Base-by-base conservation (phyloP, 257 asterid genomes). In the Handroanthus guayacan region DNA sequence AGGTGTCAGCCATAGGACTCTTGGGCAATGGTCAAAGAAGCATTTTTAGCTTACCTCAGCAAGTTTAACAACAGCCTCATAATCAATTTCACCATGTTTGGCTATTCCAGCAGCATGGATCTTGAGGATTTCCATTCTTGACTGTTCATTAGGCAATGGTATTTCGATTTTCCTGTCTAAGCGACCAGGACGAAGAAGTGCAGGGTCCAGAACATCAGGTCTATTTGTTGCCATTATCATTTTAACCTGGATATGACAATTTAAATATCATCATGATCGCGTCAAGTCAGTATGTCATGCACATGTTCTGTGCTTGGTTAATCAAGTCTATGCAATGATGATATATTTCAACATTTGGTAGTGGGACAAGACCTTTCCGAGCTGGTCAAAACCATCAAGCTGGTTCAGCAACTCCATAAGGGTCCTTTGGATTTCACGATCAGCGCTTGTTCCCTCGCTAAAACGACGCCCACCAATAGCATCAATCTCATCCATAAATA, bases 381-480 rank as follows among this genome's bases (percentile, higher is more conserved):
- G 97, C 84, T 92, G 97, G 75, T 90, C 99, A 79, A 94, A 94
- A 20, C 99, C 99, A 85, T 94, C 98, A 78, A 94, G 87, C 83
- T 90, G 97, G 86, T 94, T 94, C 71, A 94, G 93, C 84, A 94
- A 80, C 84, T 94, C 99, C 99, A 94, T 90, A 61, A 94, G 93
- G 4, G 99, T 94, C 84, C 99, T 89, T 70, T 94, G 99, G 78
- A 94, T 94, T 83, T 95, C 99, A 80, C 98, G 97, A 76, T 95
- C 98, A 62, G 97, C 99, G 85, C 98, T 95, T 14, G 99, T 95
- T 80, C 99, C 99, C 83, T 92, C 99, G 37, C 98, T 95, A 81
- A 95, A 95, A 72, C 97, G 96, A 14, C 97, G 92, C 12, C 99
- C 99, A 74, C 97, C 97, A 74, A 92, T 92, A 69, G 97, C 99